A percentile compares a stretch with the other conserved stretches of the same genome.
Evolutionary conservation across 176 grass and related monocot species (phyloP).

Genomic region (Urochloa ruziziensis): DNA sequence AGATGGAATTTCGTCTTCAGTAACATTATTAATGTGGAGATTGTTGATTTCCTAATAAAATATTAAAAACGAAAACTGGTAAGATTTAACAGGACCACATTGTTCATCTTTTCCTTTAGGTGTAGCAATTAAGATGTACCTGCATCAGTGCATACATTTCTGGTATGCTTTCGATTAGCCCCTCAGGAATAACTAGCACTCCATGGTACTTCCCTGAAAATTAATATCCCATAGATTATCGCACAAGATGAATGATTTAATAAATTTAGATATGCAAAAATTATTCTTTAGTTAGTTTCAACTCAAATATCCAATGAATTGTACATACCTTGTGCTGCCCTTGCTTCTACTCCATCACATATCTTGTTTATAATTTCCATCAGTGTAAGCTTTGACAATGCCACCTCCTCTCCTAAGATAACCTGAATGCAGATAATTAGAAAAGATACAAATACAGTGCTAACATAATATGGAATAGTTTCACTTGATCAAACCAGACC

Average conservation of each 20-base stretch:
- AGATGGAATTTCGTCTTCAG: conserved; percentile 38
- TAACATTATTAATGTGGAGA: conserved; percentile 50
- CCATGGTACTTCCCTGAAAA: conserved; percentile 61
- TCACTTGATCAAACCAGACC: conserved; percentile 39
- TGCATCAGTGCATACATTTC: conserved; percentile 75
- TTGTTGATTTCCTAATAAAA: conserved; percentile 66
- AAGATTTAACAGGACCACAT: neutral
- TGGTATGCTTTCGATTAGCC: conserved; percentile 69
- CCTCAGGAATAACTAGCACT: conserved; percentile 72
- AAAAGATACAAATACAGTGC: neutral
- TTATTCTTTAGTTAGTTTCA: neutral
- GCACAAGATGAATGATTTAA: neutral
- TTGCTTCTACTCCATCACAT: conserved; percentile 72
- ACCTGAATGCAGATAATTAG: conserved; percentile 25
- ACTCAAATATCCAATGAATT: neutral
- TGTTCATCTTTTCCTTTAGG: neutral
- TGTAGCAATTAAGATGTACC: conserved; percentile 30
- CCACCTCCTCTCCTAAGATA: conserved; percentile 78
- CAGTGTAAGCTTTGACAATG: conserved; percentile 68
- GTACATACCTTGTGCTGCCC: conserved; percentile 54
- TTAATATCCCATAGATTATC: neutral
- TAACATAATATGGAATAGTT: neutral
- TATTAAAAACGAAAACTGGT: neutral
- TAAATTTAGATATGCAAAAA: neutral
- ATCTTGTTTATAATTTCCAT: conserved; percentile 67